Evolutionary conservation across 805 yeast genomes (phyloP).

Genomic region (Lachancea sp.): DNA sequence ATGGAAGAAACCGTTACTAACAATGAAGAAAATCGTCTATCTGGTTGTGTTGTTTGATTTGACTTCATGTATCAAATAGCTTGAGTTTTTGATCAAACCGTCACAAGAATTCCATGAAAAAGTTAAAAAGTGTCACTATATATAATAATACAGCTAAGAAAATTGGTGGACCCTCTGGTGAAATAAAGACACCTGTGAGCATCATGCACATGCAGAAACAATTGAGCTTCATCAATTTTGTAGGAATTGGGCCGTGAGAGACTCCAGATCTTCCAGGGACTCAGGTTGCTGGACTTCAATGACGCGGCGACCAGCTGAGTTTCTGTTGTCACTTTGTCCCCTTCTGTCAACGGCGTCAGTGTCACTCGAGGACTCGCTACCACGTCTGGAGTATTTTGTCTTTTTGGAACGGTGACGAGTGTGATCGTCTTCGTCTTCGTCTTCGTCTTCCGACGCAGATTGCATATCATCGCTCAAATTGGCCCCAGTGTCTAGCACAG

Average conservation of each 20-base stretch:
- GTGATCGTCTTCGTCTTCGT: slow-evolving; percentile 18
- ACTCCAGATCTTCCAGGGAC: slow-evolving; percentile 89
- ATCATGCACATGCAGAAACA: not conserved
- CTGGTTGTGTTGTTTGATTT: too few relatives aligned
- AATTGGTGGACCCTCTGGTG: not conserved
- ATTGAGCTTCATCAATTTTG: slow-evolving; percentile 3
- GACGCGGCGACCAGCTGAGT: slow-evolving; percentile 21
- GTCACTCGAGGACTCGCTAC: slow-evolving; percentile 31
- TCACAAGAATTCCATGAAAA: not conserved
- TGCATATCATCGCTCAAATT: slow-evolving; percentile 38
- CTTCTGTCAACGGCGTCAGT: slow-evolving; percentile 19
- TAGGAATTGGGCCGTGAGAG: slow-evolving; percentile 54
- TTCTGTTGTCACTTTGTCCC: slow-evolving; percentile 27
- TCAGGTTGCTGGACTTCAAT: slow-evolving; percentile 83
- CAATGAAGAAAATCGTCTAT: too few relatives aligned
- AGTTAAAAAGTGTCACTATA: not conserved
- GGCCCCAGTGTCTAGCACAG: slow-evolving; percentile 29
- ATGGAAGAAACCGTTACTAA: not conserved
- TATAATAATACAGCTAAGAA: not conserved
- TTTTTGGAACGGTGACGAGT: slow-evolving; percentile 23
- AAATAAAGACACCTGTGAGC: not conserved
- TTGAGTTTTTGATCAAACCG: too few relatives aligned
- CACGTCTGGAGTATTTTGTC: slow-evolving; percentile 28
- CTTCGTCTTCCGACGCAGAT: slow-evolving; percentile 18
- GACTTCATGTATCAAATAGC: too few relatives aligned